Evolutionary conservation across 345 rosid genomes (phyloP).

Genomic region (Tarenaya hassleriana): DNA sequence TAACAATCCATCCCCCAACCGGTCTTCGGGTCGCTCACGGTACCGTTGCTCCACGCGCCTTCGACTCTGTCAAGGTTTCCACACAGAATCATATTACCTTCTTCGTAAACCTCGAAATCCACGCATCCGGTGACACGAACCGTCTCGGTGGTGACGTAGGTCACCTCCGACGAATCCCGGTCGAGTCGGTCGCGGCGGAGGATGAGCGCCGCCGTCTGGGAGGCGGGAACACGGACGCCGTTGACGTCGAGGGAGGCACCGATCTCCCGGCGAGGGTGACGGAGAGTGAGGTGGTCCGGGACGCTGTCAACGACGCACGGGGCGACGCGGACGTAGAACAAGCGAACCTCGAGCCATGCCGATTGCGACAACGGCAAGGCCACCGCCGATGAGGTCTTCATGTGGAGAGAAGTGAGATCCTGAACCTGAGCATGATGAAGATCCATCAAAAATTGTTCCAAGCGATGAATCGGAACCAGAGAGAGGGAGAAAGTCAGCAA

Average conservation of each 20-base stretch:
- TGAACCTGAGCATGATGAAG: too few species aligned
- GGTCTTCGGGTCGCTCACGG: conserved; percentile 39
- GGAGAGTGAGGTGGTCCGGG: conserved; percentile 64
- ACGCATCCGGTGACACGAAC: conserved; percentile 71
- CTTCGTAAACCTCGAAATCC: conserved; percentile 71
- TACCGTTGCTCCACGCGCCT: conserved; percentile 47
- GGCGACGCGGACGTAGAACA: conserved; percentile 73
- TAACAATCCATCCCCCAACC: conserved; percentile 86
- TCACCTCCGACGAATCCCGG: conserved; percentile 70
- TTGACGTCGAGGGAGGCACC: conserved; percentile 76
- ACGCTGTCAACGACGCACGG: conserved; percentile 53
- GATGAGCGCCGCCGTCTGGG: conserved; percentile 44
- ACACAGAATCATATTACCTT: conserved; percentile 46
- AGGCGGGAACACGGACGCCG: conserved; percentile 58
- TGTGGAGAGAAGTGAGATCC: conserved; percentile 39
- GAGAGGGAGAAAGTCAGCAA: too few species aligned
- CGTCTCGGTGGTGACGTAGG: conserved; percentile 76
- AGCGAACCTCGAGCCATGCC: conserved; percentile 79
- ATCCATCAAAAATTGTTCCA: too few species aligned
- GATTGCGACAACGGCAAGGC: conserved; percentile 27
- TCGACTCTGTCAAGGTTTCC: conserved; percentile 80
- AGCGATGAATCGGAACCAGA: too few species aligned
- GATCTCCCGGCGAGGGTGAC: conserved; percentile 61
- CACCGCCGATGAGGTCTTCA: conserved; percentile 24
- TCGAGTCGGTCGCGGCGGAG: conserved; percentile 75